These are phyloP conservation scores for Agaricales sp. DNA, from an alignment of 1,284 basidiomycete species.

Conservation along the genomic window DNA sequence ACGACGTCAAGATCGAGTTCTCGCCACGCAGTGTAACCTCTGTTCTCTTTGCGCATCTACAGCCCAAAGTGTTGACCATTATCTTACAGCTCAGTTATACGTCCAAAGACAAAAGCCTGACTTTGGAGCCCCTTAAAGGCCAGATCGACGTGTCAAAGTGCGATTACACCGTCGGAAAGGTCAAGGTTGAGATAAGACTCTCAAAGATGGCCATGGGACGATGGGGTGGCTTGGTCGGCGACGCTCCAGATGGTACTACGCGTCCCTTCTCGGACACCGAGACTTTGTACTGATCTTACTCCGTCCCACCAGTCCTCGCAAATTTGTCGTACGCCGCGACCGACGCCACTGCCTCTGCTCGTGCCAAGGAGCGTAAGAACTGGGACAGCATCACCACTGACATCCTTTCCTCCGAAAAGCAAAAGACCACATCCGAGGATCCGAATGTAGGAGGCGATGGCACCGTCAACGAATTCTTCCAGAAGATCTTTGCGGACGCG, in stretches of 20 bases:
- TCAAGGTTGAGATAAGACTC: constrained; percentile 75
- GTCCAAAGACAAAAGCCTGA: constrained; percentile 52
- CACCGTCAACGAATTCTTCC: constrained; percentile 72
- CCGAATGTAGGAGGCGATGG: constrained; percentile 77
- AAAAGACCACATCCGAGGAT: constrained; percentile 55
- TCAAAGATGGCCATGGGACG: constrained; percentile 51
- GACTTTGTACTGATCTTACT: constrained; percentile 8
- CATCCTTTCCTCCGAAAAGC: constrained; percentile 55
- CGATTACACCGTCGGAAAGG: constrained; percentile 63
- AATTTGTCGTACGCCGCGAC: constrained; percentile 21
- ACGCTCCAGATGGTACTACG: constrained; percentile 67
- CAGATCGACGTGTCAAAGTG: constrained; percentile 61
- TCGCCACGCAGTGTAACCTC: constrained; percentile 49
- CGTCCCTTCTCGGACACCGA: constrained; percentile 16
- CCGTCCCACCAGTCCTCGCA: constrained; percentile 18
- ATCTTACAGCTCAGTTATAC: constrained; percentile 45
- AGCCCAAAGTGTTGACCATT: constrained; percentile 3
- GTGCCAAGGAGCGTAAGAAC: constrained; percentile 49
- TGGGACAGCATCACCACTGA: constrained; percentile 75
- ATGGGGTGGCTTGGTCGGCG: constrained; percentile 73
- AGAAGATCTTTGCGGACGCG: constrained; percentile 76
- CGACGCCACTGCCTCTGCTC: constrained; percentile 21
- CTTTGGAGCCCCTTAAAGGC: constrained; percentile 71
- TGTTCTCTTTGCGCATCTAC: constrained; percentile 3
- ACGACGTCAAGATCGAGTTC: constrained; percentile 52